Evolutionary conservation across 169 alveolate genomes (phyloP).

Genomic region (Plasmodium relictum): DNA sequence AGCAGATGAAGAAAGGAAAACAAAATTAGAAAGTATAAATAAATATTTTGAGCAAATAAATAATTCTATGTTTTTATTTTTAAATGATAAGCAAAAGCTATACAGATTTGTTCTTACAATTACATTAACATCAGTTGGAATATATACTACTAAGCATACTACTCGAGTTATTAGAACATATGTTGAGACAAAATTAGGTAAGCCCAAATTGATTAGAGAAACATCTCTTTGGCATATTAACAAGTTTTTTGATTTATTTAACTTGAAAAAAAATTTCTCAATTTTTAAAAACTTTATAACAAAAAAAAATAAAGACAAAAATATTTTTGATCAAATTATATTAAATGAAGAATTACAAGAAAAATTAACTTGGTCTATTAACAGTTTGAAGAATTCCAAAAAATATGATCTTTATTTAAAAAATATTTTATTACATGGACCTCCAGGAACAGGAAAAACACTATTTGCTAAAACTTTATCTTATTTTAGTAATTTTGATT

Average conservation of each 20-base stretch:
- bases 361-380: constrained; percentile 94
- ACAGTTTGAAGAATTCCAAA: constrained; percentile 93
- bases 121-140: constrained; percentile 68
- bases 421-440: constrained; percentile 95
- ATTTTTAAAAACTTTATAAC: neutral
- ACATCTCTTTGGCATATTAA: constrained; percentile 90
- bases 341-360: constrained; percentile 91
- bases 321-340: constrained; percentile 91
- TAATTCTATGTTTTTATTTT: constrained; percentile 82
- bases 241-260: constrained; percentile 73
- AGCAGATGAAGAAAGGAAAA: constrained; percentile 92
- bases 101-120: constrained; percentile 72
- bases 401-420: constrained; percentile 93
- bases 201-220: constrained; percentile 93
- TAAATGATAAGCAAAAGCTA: constrained; percentile 86
- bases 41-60: constrained; percentile 89
- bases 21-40: constrained; percentile 91
- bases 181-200: constrained; percentile 87
- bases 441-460: constrained; percentile 98
- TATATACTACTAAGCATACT: constrained; percentile 66
- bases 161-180: constrained; percentile 66
- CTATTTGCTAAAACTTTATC: constrained; percentile 94
- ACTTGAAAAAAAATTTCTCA: constrained; percentile 33
- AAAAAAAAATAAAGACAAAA: constrained; percentile 13
- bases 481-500: constrained; percentile 94